Percentiles rank a stretch among this genome's conserved stretches.
Conservation (phyloP, 2,329 filamentous ascomycete genomes). For the Pseudogymnoascus sp. region DNA sequence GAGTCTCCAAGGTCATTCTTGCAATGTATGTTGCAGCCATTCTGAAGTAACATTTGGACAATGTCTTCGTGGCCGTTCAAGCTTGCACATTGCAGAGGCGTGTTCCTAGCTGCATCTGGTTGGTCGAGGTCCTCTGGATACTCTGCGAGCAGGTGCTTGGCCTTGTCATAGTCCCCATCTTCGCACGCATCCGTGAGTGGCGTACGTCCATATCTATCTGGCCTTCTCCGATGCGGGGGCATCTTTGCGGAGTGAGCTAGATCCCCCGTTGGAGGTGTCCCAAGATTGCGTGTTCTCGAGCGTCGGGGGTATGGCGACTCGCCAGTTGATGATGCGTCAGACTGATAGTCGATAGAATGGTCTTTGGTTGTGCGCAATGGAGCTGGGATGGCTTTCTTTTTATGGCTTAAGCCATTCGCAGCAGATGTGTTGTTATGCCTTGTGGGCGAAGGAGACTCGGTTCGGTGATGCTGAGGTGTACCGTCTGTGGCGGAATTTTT, state of each 20-base stretch:
- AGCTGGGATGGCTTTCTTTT: slow-evolving; percentile 55
- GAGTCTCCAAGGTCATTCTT: slow-evolving; percentile 80
- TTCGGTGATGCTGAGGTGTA: slow-evolving; percentile 19
- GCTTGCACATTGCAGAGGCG: slow-evolving; percentile 86
- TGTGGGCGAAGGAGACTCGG: slow-evolving; percentile 46
- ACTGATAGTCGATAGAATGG: slow-evolving; percentile 57
- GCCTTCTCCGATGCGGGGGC: slow-evolving; percentile 70
- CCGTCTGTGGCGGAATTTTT: slow-evolving; percentile 19
- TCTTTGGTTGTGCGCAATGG: slow-evolving; percentile 40
- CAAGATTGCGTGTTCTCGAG: slow-evolving; percentile 49
- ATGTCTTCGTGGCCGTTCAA: slow-evolving; percentile 81
- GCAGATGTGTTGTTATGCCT: neutral
- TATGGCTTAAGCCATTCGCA: slow-evolving; percentile 48
- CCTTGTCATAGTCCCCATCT: slow-evolving; percentile 71
- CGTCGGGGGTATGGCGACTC: slow-evolving; percentile 53
- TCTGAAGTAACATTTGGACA: slow-evolving; percentile 76
- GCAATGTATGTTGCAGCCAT: slow-evolving; percentile 77
- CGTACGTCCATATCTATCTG: slow-evolving; percentile 89
- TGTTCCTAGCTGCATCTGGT: slow-evolving; percentile 92
- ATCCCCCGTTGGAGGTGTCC: slow-evolving; percentile 50
- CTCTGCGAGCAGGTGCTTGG: slow-evolving; percentile 67
- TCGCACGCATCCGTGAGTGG: slow-evolving; percentile 84
- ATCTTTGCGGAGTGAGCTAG: slow-evolving; percentile 61
- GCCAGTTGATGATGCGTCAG: slow-evolving; percentile 58
- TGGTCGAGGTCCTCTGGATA: slow-evolving; percentile 83